These are phyloP conservation scores for Xylariaceae sp. DNA, from an alignment of 2,329 filamentous ascomycete genomes.

Conservation along the genomic window DNA sequence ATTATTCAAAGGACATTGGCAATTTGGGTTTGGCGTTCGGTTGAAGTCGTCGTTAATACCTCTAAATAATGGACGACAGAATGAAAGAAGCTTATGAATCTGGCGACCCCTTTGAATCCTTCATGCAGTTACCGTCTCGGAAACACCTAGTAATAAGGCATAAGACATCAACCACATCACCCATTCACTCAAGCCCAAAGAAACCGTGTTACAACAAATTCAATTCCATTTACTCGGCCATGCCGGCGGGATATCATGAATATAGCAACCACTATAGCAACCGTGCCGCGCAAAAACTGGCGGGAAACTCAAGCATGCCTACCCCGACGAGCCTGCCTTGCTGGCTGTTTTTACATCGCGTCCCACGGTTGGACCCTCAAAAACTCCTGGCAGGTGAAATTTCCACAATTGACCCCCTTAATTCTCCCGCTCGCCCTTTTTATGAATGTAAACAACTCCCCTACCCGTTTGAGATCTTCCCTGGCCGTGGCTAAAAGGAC, in stretches of 20 bases:
- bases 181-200: background rate
- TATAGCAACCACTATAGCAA: conserved; percentile 18
- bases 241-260: conserved; percentile 34
- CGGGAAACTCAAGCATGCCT: conserved; percentile 3
- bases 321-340: conserved; percentile 2
- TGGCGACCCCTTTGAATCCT: too few relatives aligned
- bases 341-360: background rate
- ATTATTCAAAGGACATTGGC: background rate
- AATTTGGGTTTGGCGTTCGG: background rate
- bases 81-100: background rate
- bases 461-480: background rate
- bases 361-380: conserved; percentile 1
- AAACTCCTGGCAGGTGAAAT: conserved; percentile 13
- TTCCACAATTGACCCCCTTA: conserved; percentile 2
- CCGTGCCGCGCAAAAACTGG: conserved; percentile 16
- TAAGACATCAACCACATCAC: conserved; percentile 19
- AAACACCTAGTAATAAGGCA: background rate
- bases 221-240: conserved; percentile 29
- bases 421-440: conserved; percentile 8
- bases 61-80: background rate
- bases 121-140: background rate
- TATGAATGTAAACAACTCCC: conserved; percentile 1
- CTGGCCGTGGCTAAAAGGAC: too few relatives aligned
- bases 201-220: background rate
- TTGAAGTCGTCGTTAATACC: background rate